Conservation (phyloP, 2,329 filamentous ascomycete genomes). For the Talaromyces islandicus region DNA sequence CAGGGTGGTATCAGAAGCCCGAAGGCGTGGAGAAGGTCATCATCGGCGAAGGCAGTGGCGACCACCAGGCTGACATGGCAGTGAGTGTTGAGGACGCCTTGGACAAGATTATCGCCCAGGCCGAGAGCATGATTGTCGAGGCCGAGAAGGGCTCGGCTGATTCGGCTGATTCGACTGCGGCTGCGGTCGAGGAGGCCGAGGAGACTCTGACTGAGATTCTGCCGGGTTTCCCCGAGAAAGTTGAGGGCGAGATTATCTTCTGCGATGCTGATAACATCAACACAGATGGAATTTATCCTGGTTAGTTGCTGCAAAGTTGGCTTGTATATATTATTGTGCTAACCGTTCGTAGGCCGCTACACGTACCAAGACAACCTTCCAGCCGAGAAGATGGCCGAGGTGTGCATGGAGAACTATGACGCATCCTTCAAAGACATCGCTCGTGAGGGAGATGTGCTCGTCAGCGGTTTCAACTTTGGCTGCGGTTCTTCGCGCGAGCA, state of each 20-base stretch:
- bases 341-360: constrained; percentile 36
- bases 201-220: constrained; percentile 59
- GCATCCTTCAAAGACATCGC: constrained; percentile 59
- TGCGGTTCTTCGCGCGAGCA: constrained; percentile 41
- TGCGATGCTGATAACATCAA: constrained; percentile 82
- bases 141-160: constrained; percentile 39
- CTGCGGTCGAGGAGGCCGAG: constrained; percentile 11
- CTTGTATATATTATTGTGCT: background rate
- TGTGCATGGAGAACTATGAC: constrained; percentile 95
- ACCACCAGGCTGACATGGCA: constrained; percentile 58
- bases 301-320: constrained; percentile 43
- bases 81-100: constrained; percentile 64
- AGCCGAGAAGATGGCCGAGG: constrained; percentile 73
- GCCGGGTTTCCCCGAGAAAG: constrained; percentile 77
- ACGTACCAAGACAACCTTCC: constrained; percentile 86
- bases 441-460: constrained; percentile 63
- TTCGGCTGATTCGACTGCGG: background rate
- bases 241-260: constrained; percentile 83
- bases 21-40: constrained; percentile 57
- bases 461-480: constrained; percentile 65
- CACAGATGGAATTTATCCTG: constrained; percentile 89
- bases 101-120: constrained; percentile 63
- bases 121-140: constrained; percentile 56
- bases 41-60: constrained; percentile 65
- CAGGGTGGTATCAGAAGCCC: constrained; percentile 71